These are phyloP conservation scores for Vigna unguiculata DNA, from an alignment of 306 rosid genomes.

Conservation along the genomic window DNA sequence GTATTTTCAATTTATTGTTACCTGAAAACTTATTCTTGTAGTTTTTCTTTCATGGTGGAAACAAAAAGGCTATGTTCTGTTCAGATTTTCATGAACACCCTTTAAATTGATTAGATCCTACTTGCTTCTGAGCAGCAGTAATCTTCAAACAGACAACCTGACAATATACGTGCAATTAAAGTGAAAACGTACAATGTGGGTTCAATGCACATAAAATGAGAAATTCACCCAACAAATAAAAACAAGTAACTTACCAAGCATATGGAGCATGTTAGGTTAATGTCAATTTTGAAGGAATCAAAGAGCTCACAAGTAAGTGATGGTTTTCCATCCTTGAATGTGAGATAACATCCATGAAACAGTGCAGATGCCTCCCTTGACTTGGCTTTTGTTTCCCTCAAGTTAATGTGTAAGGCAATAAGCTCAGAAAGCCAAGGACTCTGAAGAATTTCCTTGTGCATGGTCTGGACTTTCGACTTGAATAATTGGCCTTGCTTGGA, in stretches of 20 bases:
- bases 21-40: no score
- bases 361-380: conserved; percentile 49
- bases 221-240: neutral
- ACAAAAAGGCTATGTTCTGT: conserved; percentile 4
- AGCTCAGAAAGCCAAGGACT: conserved; percentile 95
- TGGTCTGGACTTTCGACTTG: conserved; percentile 81
- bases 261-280: conserved; percentile 86
- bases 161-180: conserved; percentile 22
- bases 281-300: conserved; percentile 74
- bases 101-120: neutral
- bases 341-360: conserved; percentile 71
- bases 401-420: conserved; percentile 84
- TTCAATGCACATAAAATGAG: conserved; percentile 7
- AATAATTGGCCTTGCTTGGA: conserved; percentile 96
- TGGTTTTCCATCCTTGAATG: conserved; percentile 72
- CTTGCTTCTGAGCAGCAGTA: neutral
- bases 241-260: conserved; percentile 74
- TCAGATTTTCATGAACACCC: neutral
- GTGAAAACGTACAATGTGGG: conserved; percentile 27
- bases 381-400: conserved; percentile 58
- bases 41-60: conserved; percentile 2
- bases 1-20: no score
- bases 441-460: conserved; percentile 91
- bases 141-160: conserved; percentile 18
- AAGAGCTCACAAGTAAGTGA: conserved; percentile 78